These are phyloP conservation scores for Colletotrichum gloeosporioides DNA, from an alignment of 2,329 filamentous ascomycete species.

Conservation along the genomic window DNA sequence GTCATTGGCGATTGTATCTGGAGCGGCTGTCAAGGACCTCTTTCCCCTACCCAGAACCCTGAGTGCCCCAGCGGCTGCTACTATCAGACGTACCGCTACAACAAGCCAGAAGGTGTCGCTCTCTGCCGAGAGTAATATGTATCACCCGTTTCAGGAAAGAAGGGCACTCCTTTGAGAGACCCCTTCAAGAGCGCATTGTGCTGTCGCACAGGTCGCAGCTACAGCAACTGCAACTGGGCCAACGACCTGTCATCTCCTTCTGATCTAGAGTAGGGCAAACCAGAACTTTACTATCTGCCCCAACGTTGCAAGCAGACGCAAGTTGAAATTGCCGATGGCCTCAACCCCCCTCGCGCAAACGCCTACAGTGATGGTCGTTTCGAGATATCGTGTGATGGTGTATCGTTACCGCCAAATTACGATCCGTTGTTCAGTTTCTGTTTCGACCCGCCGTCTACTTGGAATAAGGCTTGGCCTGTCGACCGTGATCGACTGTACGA, in stretches of 20 bases:
- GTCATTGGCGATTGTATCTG: constrained; percentile 26
- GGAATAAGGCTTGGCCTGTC: constrained; percentile 27
- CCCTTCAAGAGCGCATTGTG: constrained; percentile 22
- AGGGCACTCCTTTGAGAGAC: background rate
- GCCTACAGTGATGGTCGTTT: background rate
- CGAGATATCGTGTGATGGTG: background rate
- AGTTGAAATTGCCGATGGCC: constrained; percentile 12
- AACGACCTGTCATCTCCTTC: background rate
- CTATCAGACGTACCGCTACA: background rate
- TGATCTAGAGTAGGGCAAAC: background rate
- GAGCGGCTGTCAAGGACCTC: constrained; percentile 26
- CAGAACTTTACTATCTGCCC: background rate
- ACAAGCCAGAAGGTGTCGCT: background rate
- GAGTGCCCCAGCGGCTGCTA: background rate
- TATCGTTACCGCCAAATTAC: background rate
- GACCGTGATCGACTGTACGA: constrained; percentile 29
- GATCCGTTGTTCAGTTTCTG: background rate
- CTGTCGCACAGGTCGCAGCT: constrained; percentile 10
- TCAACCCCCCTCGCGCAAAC: constrained; percentile 2
- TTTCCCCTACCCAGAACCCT: background rate
- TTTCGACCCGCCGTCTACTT: background rate
- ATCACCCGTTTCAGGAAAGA: background rate
- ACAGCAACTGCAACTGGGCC: constrained; percentile 14
- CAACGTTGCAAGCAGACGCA: background rate
- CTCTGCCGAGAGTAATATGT: background rate